A percentile compares a stretch with the other conserved stretches of the same genome.
These are phyloP conservation scores for Suaeda aralocaspica DNA, from an alignment of 148 eudicot species.

Conservation along the genomic window DNA sequence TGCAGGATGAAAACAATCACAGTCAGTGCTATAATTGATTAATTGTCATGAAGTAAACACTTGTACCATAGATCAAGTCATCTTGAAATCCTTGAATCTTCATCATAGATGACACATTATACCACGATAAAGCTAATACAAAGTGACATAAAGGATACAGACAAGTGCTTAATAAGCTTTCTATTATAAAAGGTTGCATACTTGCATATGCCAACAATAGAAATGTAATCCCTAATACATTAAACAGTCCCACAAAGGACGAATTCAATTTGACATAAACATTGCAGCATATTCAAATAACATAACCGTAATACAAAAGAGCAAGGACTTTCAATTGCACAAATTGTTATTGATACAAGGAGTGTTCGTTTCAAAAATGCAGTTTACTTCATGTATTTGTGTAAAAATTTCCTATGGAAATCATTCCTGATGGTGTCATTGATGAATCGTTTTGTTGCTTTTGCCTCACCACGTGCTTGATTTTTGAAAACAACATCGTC, in stretches of 20 bases:
- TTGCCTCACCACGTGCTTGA: conserved; percentile 93
- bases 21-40: too few relatives aligned
- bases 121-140: too few relatives aligned
- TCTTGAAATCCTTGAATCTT: too few relatives aligned
- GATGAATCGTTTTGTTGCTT: conserved; percentile 84
- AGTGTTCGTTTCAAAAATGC: neutral
- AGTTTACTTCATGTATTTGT: conserved; percentile 83
- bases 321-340: neutral
- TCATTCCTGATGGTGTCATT: conserved; percentile 92
- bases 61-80: too few relatives aligned
- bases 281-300: neutral
- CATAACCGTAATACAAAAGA: neutral
- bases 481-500: conserved; percentile 99
- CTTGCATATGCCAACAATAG: neutral
- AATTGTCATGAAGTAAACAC: too few relatives aligned
- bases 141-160: too few relatives aligned
- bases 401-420: conserved; percentile 90
- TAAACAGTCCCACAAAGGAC: neutral
- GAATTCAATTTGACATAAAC: neutral
- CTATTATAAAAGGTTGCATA: neutral
- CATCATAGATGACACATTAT: too few relatives aligned
- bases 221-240: neutral
- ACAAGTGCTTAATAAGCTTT: too few relatives aligned
- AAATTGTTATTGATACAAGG: neutral
- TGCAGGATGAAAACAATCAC: too few relatives aligned